These are phyloP conservation scores for Gryganskiella cystojenkinii DNA, from an alignment of 192 early-diverging fungal genomes.

Conservation along the genomic window DNA sequence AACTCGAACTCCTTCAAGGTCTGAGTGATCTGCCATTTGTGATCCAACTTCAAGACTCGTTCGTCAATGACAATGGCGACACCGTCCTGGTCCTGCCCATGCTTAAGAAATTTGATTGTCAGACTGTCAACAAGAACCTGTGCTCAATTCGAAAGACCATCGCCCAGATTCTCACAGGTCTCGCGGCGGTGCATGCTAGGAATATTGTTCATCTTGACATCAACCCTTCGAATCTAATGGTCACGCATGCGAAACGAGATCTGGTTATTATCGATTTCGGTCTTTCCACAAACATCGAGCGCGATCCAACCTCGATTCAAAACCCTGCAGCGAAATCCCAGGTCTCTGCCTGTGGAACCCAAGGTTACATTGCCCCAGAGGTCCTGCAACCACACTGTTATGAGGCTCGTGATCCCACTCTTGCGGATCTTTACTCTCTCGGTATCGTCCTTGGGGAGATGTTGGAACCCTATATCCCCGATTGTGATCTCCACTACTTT, in stretches of 20 bases:
- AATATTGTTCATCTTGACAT: conserved; percentile 78
- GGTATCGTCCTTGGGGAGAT: conserved; percentile 80
- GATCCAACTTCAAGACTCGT: conserved; percentile 69
- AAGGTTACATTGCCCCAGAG: conserved; percentile 81
- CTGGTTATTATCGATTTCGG: conserved; percentile 83
- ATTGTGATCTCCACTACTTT: conserved; percentile 70
- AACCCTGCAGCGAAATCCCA: conserved; percentile 16
- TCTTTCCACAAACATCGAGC: conserved; percentile 60
- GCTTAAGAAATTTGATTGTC: conserved; percentile 55
- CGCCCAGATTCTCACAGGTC: conserved; percentile 62
- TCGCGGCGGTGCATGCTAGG: conserved; percentile 68
- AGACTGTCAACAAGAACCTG: conserved; percentile 62
- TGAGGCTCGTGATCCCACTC: conserved; percentile 48
- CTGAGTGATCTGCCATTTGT: conserved; percentile 56
- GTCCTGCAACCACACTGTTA: conserved; percentile 50
- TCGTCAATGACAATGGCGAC: conserved; percentile 64
- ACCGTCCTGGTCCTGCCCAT: conserved; percentile 73
- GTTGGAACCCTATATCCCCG: conserved; percentile 78
- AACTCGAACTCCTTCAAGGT: conserved; percentile 63
- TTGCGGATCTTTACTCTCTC: conserved; percentile 74
- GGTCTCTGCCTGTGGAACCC: conserved; percentile 75
- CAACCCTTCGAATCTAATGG: conserved; percentile 71
- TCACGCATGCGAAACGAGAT: conserved; percentile 53
- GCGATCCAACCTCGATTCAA: conserved; percentile 15
- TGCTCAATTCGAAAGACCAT: conserved; percentile 61